Base-by-base conservation (phyloP, 768 basidiomycete genomes). In the Rhizopogon salebrosus region DNA sequence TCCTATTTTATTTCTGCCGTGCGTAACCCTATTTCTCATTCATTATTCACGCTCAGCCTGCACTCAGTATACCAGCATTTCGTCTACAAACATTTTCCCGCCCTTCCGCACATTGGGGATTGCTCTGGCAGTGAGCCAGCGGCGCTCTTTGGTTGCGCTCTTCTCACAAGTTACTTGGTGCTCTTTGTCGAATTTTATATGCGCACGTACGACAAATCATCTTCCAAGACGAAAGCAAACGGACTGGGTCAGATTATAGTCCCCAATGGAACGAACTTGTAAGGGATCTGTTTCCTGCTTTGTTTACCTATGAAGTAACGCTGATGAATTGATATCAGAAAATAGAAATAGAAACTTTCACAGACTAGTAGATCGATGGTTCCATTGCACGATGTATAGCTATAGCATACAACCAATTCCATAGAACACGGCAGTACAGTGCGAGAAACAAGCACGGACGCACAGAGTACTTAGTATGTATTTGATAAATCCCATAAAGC, bases 131-230 rank as follows among this genome's bases (percentile, higher is more conserved):
- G 64, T 13, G 18, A 37, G 23, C 53, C 16, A 11, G 52, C 45
- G 7, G 63, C 63, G 11, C 8, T 62, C 9, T 60, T 67, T 24
- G 51, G 23, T 14, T 10, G 27, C 20, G 24, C 54, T 27, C 52
- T 67, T 5, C 37, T 67, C 52, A 31, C 41, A 11, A 55, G 54
- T 37, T 67, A 67, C 45, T 42, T 64, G 20, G 54, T 40, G 16
- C 60, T 65, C 14, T 65, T 67, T 39, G 56, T 57, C 27, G 54
- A 60, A 22, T 67, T 65, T 55, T 67, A 67, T 35, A 35, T 52
- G 20, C 52, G 54, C 45, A 64, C 65, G 22, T 67, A 64, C 48
- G 3, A 16, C 22, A 37, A 18, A 11, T n/a, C 13, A 16, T 9
- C 34, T 49, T 23, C 22, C 34, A 7, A 41, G 24, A 6, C 5